Base-by-base conservation (phyloP, 805 yeast genomes). In the Saccharomycopsis synnaedendra region DNA sequence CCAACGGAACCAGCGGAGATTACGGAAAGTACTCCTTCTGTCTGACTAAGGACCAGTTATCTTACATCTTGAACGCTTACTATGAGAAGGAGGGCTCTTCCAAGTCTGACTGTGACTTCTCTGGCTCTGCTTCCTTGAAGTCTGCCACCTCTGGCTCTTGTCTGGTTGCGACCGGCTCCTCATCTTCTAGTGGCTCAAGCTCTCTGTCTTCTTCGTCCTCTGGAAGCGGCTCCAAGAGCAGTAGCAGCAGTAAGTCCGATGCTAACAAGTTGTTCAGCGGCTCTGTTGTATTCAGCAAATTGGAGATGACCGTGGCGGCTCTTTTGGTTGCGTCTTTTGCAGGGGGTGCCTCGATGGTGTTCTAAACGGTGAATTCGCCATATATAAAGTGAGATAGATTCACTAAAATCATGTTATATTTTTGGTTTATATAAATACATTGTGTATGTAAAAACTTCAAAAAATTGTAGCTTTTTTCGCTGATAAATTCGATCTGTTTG, bases 11-110 rank as follows among this genome's bases (percentile, higher is more conserved):
- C 44, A 62, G 69, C 28, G 93, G 90, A 61, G 57, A 60, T 5
- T 84, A 84, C 62, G 93, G 93, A 64, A 71, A 80, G 32, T 77
- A 71, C 66, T 82, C 90, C 11, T 80, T 73, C 79, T 84, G 93
- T 64, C 68, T 76, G 27, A 63, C 75, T 47, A 75, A 80, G 64
- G 83, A 80, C 49, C 70, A 78, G 67, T 70, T 84, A 57, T 73
- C 84, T 37, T 84, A 72, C 59, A 73, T 78, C 38, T 62, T 84
- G 65, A 78, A 82, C 71, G 61, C 70, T 55, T 83, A 83, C 73
- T 79, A 78, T 62, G 62, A 62, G 44, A 66, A 65, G 38, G 72
- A 80, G 51, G 68, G 66, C 54, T 61, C 62, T 44, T 53, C 56
- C 43, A 48, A 63, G 1, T 63, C 75, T 45, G 89, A 83, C 49